phyloP scores from a whole-genome alignment of 371 early-diverging fungal species.

The Syncephalis fuscata region DNA sequence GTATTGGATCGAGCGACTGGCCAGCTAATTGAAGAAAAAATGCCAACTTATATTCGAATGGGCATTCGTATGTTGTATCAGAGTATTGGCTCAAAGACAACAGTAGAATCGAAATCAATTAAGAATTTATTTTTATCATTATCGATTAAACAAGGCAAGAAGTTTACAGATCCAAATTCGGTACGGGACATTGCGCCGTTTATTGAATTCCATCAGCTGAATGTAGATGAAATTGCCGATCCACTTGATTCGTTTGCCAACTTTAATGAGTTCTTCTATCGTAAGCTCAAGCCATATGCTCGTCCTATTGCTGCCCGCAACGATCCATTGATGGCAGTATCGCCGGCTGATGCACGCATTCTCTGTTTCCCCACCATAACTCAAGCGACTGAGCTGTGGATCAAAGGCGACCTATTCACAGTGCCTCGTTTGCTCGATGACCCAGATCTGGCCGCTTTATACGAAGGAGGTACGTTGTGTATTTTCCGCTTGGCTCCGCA shows the following conservation, averaged over 20 bases:
- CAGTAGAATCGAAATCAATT: not conserved
- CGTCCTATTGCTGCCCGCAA: conserved; percentile 42
- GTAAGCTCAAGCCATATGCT: conserved; percentile 54
- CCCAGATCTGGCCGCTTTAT: conserved; percentile 21
- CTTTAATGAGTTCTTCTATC: conserved; percentile 82
- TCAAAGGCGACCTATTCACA: conserved; percentile 68
- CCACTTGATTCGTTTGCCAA: conserved; percentile 50
- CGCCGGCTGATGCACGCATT: conserved; percentile 69
- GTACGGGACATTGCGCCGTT: conserved; percentile 53
- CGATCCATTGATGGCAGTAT: conserved; percentile 46
- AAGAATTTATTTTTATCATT: conserved; percentile 9
- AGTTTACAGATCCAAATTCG: conserved; percentile 52
- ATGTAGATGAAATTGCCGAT: conserved; percentile 34
- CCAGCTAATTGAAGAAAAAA: conserved; percentile 61
- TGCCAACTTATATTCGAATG: conserved; percentile 66
- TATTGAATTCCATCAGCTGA: conserved; percentile 55
- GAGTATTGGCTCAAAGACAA: conserved; percentile 22
- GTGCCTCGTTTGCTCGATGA: conserved; percentile 34
- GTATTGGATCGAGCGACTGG: conserved; percentile 60
- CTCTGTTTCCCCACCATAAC: conserved; percentile 47
- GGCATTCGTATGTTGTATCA: conserved; percentile 70
- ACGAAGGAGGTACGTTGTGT: conserved; percentile 45
- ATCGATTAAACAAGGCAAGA: conserved; percentile 59
- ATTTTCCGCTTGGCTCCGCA: conserved; percentile 78
- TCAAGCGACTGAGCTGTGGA: conserved; percentile 65